Base-by-base conservation (phyloP, 2,329 filamentous ascomycete species). In the Diaporthe vexans region DNA sequence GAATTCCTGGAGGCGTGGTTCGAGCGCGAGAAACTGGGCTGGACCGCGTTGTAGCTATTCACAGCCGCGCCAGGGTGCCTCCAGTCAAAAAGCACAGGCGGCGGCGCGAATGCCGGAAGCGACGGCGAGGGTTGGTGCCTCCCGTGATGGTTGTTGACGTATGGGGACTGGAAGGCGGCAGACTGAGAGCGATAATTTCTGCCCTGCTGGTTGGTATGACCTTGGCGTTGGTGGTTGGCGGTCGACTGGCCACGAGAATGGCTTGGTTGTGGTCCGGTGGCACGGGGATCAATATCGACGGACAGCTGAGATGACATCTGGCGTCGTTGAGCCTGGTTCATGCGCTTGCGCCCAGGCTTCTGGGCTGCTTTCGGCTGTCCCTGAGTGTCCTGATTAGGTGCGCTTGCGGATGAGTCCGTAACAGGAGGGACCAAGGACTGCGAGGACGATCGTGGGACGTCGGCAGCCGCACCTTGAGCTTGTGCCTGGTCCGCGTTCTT, bases 241-340 rank as follows among this genome's bases (percentile, higher is more conserved):
- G 77, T 76, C 11, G 82, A 77, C 35, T 80, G 82, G 29, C 78
- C 78, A 74, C 82, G 80, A 19, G 80, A 76, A 37, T 81, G 79
- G 33, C 79, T 78, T 37, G 81, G 75, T 17, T 81, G 77, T 57
- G 81, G 74, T 21, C 80, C 77, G 24, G 79, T 75, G 69, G 79
- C 79, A 72, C 85, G 85, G 17, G 85, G 81, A 74, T 91, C 88
- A 69, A 92, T 85, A 6, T 89, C 86, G 59, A 92, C 88, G 0
- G 88, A 86, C 24, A 91, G 78, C 76, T 92, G 88, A 6, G 90
- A 86, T 73, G 86, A 91, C 88, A 91, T 90, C 78, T 92, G 89
- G 29, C 91, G 87, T 65, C 91, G 86, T 77, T 92, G 89, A 1
- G 91, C 90, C 79, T 93, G 91, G 75, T 93, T 93, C 3, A 85